A percentile compares a stretch with the other conserved stretches of the same genome.
phyloP scores from a whole-genome alignment of 2,329 filamentous ascomycete species.

The Aspergillus quadrilineatus region DNA sequence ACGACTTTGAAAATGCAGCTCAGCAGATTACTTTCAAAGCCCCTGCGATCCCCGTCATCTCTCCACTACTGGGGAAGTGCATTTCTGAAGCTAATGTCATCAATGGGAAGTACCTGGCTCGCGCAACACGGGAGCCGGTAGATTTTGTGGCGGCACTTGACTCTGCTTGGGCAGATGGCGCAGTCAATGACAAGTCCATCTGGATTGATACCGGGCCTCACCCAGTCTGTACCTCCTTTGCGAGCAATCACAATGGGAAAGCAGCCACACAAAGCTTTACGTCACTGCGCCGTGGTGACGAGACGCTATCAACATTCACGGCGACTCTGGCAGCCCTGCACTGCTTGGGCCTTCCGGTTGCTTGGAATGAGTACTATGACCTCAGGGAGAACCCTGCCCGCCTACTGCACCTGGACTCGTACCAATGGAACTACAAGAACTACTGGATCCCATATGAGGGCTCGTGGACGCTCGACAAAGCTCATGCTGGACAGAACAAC shows the following conservation, averaged over 20 bases:
- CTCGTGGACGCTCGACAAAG: not conserved
- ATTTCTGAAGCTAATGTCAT: conserved; percentile 54
- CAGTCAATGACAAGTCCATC: conserved; percentile 62
- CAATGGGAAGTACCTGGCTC: conserved; percentile 62
- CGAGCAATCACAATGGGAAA: not conserved
- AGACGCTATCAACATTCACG: not conserved
- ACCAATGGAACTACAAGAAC: not conserved
- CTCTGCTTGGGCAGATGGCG: conserved; percentile 51
- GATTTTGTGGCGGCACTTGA: conserved; percentile 65
- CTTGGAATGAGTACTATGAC: not conserved
- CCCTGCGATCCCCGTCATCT: not conserved
- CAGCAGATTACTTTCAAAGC: conserved; percentile 26
- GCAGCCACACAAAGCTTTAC: not conserved
- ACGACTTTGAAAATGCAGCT: conserved; percentile 38
- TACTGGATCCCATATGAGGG: not conserved
- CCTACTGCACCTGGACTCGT: not conserved
- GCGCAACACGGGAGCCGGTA: conserved; percentile 65
- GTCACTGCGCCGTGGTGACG: not conserved
- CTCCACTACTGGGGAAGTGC: conserved; percentile 38
- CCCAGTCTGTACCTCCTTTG: not conserved
- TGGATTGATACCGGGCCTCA: conserved; percentile 71
- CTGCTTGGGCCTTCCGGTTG: not conserved
- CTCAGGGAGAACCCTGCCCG: not conserved
- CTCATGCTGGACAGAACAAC: not conserved
- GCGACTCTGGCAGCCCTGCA: not conserved